These are phyloP conservation scores for Venturia nashicola DNA, from an alignment of 2,329 filamentous ascomycete genomes.

Conservation along the genomic window DNA sequence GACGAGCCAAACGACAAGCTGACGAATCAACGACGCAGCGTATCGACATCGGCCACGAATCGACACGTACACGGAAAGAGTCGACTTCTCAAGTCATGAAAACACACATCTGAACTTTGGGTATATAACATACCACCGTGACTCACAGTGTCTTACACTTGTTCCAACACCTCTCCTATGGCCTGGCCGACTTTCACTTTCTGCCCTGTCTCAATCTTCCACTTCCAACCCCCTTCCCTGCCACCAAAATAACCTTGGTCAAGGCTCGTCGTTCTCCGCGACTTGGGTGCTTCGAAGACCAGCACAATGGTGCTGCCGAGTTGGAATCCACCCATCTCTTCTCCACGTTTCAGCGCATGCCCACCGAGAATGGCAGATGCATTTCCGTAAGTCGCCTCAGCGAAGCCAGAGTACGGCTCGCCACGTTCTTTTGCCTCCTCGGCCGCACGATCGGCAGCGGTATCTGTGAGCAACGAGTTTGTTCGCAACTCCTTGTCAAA, in stretches of 20 bases:
- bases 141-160: background rate
- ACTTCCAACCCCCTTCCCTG: conserved; percentile 60
- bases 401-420: conserved; percentile 79
- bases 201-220: conserved; percentile 79
- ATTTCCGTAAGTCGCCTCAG: conserved; percentile 75
- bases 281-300: conserved; percentile 85
- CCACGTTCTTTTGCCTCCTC: conserved; percentile 64
- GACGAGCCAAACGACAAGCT: too few relatives aligned
- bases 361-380: conserved; percentile 71
- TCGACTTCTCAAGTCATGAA: too few relatives aligned
- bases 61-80: too few relatives aligned
- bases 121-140: too few relatives aligned
- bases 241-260: conserved; percentile 48
- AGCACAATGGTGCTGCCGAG: conserved; percentile 89
- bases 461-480: conserved; percentile 86
- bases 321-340: conserved; percentile 98
- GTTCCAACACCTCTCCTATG: conserved; percentile 59
- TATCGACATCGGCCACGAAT: too few relatives aligned
- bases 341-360: conserved; percentile 71
- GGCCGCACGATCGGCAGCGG: conserved; percentile 74
- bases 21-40: too few relatives aligned
- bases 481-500: conserved; percentile 91
- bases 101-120: too few relatives aligned
- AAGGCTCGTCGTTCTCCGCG: conserved; percentile 38
- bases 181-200: conserved; percentile 81